These are phyloP conservation scores for Pittosporum tobira DNA, from an alignment of 129 eudicot species.

Conservation along the genomic window DNA sequence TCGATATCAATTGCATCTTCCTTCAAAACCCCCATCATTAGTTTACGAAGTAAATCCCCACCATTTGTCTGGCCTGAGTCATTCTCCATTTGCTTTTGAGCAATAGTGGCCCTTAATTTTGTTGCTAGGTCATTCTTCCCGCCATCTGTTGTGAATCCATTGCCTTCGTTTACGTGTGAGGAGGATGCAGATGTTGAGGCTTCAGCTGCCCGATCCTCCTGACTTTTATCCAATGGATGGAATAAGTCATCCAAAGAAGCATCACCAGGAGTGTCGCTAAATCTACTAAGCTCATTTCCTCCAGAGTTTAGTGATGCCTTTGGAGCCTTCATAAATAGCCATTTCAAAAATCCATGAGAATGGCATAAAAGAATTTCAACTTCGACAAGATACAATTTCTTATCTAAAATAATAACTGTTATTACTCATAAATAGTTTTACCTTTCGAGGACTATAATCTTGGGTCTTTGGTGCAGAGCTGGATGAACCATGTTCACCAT, in stretches of 20 bases:
- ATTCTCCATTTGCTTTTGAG: conserved; percentile 82
- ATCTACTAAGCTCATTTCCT: conserved; percentile 72
- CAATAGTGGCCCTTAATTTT: conserved; percentile 80
- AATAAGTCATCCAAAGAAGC: conserved; percentile 90
- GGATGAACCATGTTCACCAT: conserved; percentile 27
- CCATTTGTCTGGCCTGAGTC: conserved; percentile 59
- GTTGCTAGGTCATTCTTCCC: conserved; percentile 75
- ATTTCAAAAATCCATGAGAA: not conserved
- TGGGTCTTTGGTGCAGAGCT: conserved; percentile 38
- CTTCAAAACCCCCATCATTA: conserved; percentile 81
- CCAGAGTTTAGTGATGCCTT: conserved; percentile 32
- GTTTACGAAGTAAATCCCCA: conserved; percentile 69
- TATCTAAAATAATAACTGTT: not conserved
- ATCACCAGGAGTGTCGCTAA: conserved; percentile 94
- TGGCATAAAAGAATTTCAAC: not conserved
- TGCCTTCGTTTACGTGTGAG: conserved; percentile 38
- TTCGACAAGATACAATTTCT: not conserved
- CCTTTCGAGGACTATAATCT: conserved; percentile 47
- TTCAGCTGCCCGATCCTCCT: conserved; percentile 44
- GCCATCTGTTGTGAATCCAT: conserved; percentile 25
- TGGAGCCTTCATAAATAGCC: conserved; percentile 30
- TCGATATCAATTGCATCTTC: conserved; percentile 80
- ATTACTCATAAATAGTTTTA: conserved; percentile 7
- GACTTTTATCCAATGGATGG: conserved; percentile 51
- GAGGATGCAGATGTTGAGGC: conserved; percentile 77